phyloP scores from a whole-genome alignment of 1,139 yeast genomes.

The Yamadazyma diddensiae region DNA sequence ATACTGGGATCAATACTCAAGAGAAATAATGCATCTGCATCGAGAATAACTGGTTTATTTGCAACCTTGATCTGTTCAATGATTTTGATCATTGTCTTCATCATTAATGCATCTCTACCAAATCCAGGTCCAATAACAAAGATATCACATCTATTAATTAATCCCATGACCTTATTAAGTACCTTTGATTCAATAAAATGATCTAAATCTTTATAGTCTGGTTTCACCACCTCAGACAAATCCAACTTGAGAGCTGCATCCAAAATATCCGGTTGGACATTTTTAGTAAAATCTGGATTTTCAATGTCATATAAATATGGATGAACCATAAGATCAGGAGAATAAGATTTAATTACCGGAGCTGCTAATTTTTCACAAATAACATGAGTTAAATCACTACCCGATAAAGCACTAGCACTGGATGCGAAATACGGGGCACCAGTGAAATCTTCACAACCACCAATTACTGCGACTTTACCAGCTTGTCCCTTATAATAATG shows the following conservation, averaged over 20 bases:
- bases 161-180: slow-evolving; percentile 50
- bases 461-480: slow-evolving; percentile 82
- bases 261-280: slow-evolving; percentile 15
- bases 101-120: slow-evolving; percentile 76
- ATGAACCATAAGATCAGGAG: slow-evolving; percentile 95
- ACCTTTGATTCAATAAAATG: slow-evolving; percentile 39
- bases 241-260: slow-evolving; percentile 14
- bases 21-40: slow-evolving; percentile 82
- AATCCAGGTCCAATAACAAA: slow-evolving; percentile 93
- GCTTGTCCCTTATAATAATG: slow-evolving; percentile 88
- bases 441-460: slow-evolving; percentile 93
- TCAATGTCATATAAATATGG: slow-evolving; percentile 61
- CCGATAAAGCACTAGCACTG: slow-evolving; percentile 77
- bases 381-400: slow-evolving; percentile 87
- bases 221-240: slow-evolving; percentile 20
- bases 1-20: slow-evolving; percentile 56
- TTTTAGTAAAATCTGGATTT: slow-evolving; percentile 17
- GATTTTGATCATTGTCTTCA: slow-evolving; percentile 54
- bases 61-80: slow-evolving; percentile 53
- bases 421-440: slow-evolving; percentile 96
- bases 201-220: slow-evolving; percentile 21
- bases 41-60: slow-evolving; percentile 69
- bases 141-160: slow-evolving; percentile 70
- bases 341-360: slow-evolving; percentile 75
- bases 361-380: slow-evolving; percentile 81